Evolutionary conservation across 2,329 filamentous ascomycete genomes (phyloP), one percentile per base, ranked within the genome.

Genomic region (Rutstroemia sp.): DNA sequence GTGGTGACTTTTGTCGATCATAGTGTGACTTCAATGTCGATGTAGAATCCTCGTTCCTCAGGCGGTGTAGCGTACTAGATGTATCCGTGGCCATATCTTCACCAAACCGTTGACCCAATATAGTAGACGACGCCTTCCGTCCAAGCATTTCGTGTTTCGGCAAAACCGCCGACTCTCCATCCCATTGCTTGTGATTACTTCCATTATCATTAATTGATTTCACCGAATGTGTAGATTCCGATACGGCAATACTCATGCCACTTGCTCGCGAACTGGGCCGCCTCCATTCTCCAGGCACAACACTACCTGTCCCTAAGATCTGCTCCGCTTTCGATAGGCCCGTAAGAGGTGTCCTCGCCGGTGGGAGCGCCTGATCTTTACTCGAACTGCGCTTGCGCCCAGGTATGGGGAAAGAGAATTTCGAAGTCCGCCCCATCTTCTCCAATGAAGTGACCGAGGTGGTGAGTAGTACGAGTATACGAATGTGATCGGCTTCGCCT

Each of bases 21-120:
- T 76, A 78, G 57, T 74, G 73, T 45, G 76, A 77, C 58, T 70
- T 73, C 10, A 77, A 63, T 3, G 75, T 74, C 1, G 75, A 74
- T 9, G 73, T 71, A 9, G 76, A 78, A 27, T 71, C 70, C 49
- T 73, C 68, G 42, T 64, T 60, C 50, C 65, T 66, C 47, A 74
- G 45, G 9, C 60, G 57, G 12, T 57, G 50, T 64, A 69, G 70
- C 23, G 70, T 54, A 23, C 23, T 23, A 23, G 71, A 71, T 17
- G 58, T 51, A 48, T 64, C 54, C n/a, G 69, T 71, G 7, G 64
- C 60, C 45, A 67, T 64, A 34, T 72, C 70, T n/a, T 71, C 72
- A n/a, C 56, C 57, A 58, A 63, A 73, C 9, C 68, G 64, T 17
- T 73, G 68, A 21, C 74, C 73, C 10, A 77, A 62, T 42, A 76